Percentiles rank a stretch among this genome's conserved stretches.
These are phyloP conservation scores for Boletus rufocinnamomeus DNA, from an alignment of 768 basidiomycete species.

Conservation along the genomic window DNA sequence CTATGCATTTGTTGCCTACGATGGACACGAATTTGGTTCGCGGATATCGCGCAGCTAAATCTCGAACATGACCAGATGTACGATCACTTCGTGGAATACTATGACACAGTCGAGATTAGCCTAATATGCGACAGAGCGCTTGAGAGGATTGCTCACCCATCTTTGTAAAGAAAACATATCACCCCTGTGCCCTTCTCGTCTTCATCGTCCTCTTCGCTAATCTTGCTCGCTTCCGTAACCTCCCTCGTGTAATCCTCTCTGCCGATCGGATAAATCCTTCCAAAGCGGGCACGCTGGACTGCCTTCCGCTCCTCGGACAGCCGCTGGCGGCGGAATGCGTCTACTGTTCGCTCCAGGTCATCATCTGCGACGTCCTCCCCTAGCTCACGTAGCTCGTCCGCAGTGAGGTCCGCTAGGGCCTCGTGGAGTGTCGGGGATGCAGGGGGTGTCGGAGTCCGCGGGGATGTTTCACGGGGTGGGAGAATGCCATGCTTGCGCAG, in stretches of 20 bases:
- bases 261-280: slow-evolving; percentile 83
- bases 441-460: slow-evolving; percentile 79
- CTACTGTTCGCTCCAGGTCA: slow-evolving; percentile 73
- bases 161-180: slow-evolving; percentile 93
- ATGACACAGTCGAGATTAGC: slow-evolving; percentile 4
- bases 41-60: slow-evolving; percentile 80
- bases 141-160: slow-evolving; percentile 61
- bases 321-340: slow-evolving; percentile 62
- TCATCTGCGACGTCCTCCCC: slow-evolving; percentile 75
- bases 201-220: slow-evolving; percentile 63
- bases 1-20: slow-evolving; percentile 91
- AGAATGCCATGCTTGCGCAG: slow-evolving; percentile 91
- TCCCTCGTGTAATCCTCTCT: slow-evolving; percentile 94
- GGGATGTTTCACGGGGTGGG: slow-evolving; percentile 68
- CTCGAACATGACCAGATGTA: slow-evolving; percentile 65
- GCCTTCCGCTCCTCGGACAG: slow-evolving; percentile 61
- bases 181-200: slow-evolving; percentile 84
- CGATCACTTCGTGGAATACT: slow-evolving; percentile 84
- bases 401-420: slow-evolving; percentile 61
- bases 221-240: slow-evolving; percentile 88
- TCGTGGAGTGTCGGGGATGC: slow-evolving; percentile 72
- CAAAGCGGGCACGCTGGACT: slow-evolving; percentile 70
- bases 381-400: slow-evolving; percentile 64
- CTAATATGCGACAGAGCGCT: not conserved
- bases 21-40: slow-evolving; percentile 96